These are phyloP conservation scores for cucumber (Cucumis sativus) DNA, from an alignment of 306 rosid genomes.

Conservation along the genomic window Cucumber_9930_V3 NC_026661.2:17623001-17623500, in stretches of 20 bases:
- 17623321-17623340: not conserved
- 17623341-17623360: slow-evolving; percentile 74
- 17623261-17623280: slow-evolving; percentile 1
- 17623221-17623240: slow-evolving; percentile 5
- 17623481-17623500: slow-evolving; percentile 34
- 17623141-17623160: no score
- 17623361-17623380: slow-evolving; percentile 93
- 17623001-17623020: no score
- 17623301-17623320: not conserved
- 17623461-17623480: slow-evolving; percentile 66
- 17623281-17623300: not conserved
- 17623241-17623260: slow-evolving; percentile 19
- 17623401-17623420: slow-evolving; percentile 24
- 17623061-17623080: no score
- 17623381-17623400: slow-evolving; percentile 67
- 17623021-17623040: no score
- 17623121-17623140: no score
- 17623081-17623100: no score
- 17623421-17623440: slow-evolving; percentile 28
- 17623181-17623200: not conserved
- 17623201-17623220: not conserved
- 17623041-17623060: no score
- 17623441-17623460: slow-evolving; percentile 58
- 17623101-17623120: no score
- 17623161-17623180: not conserved